Evolutionary conservation across 2,329 filamentous ascomycete genomes (phyloP), one percentile per base, ranked within the genome.

Genomic region (Knufia petricola): DNA sequence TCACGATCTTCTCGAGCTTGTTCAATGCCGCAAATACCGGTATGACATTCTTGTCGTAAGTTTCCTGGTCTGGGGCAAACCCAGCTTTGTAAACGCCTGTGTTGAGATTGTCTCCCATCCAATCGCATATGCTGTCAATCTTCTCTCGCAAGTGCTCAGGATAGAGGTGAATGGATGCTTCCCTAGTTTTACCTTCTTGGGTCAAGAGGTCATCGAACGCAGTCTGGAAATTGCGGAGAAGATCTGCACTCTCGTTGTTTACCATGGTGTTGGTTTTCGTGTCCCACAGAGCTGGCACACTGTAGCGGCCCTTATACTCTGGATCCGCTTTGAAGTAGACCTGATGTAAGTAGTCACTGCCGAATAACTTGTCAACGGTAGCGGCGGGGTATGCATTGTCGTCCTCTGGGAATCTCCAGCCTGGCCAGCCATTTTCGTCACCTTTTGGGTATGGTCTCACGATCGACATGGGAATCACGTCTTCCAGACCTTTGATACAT

Each of bases 401-500:
- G 0, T 68, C 66, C 2, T 63, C 63, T 0, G 78, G 74, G 55
- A 84, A 84, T 24, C 70, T 68, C 77, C 77, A 81, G 12, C 78
- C 79, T 0, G 77, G 76, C 76, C 78, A 82, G 28, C 80, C 79
- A 6, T 74, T 72, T 15, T 74, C 70, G 55, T 81, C 73, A 44
- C 78, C 79, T 59, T 84, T 85, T 0, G 81, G 81, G 52, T 84
- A 84, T 0, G 81, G 75, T 55, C 76, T 76, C 1, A 84, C 78
- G 3, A 82, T 67, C 1, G 75, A 78, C 17, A 80, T 58, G 4
- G 73, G 68, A 6, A 52, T 73, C 30, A 75, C 65, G 9, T 71
- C 62, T 28, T 74, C 66, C 2, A 83, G 69, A 28, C 75, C 74
- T 58, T 80, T 79, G 42, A 82, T 66, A 42, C 78, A 69, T 3